These are phyloP conservation scores for Peronosclerospora sorghi DNA, from an alignment of 352 stramenopile species.

Conservation along the genomic window DNA sequence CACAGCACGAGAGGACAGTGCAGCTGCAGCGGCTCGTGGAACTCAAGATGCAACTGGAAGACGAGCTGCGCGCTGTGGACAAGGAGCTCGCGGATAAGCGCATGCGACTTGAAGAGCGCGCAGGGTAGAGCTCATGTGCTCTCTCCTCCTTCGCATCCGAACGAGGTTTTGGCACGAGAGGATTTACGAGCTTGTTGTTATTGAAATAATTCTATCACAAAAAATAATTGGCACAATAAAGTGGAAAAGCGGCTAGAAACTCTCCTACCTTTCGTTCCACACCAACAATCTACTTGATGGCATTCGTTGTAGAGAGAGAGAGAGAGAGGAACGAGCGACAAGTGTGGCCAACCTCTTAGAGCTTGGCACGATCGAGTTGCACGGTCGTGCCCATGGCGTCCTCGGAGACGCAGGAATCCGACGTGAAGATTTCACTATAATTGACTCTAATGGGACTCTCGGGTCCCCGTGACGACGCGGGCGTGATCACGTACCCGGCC, in stretches of 20 bases:
- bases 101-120: constrained; percentile 43
- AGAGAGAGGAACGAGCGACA: no score
- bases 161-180: no score
- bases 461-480: no score
- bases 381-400: constrained; percentile 26
- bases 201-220: no score
- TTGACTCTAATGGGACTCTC: constrained; percentile 24
- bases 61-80: constrained; percentile 33
- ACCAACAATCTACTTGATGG: no score
- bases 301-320: no score
- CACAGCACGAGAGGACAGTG: constrained; percentile 31
- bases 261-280: no score
- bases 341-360: constrained; percentile 17
- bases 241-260: no score
- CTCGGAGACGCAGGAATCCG: constrained; percentile 29
- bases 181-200: no score
- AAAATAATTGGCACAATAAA: no score
- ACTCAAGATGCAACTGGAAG: constrained; percentile 36
- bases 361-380: constrained; percentile 37
- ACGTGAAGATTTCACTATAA: constrained; percentile 52
- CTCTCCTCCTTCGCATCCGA: no score
- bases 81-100: constrained; percentile 41
- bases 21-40: constrained; percentile 48
- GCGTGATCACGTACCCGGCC: no score
- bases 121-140: neutral